Base-by-base conservation (phyloP, 2,329 filamentous ascomycete genomes). In the Tolypocladium capitatum region DNA sequence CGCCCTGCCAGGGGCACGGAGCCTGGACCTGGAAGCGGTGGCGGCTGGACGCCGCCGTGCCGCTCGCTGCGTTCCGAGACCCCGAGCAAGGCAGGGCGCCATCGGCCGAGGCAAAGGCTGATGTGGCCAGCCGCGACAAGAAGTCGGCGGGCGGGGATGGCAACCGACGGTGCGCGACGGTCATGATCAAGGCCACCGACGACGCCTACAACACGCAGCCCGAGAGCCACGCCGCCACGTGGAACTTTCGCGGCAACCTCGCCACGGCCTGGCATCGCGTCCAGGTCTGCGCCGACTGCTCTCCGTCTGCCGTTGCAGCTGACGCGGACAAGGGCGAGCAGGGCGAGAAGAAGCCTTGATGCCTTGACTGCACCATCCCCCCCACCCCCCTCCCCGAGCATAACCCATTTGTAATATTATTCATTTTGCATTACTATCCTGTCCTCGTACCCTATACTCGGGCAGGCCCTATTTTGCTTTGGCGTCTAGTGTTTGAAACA, bases 201-300 rank as follows among this genome's bases (percentile, higher is more conserved):
- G 77, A 81, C 53, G 67, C 72, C 2, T 84, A 84, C 60, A 84
- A 84, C 53, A 78, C 76, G 0, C 81, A 84, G 61, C 80, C 81
- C 1, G 76, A 82, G 58, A 73, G 64, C 35, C 76, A 81, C 52
- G 68, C 68, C 35, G 71, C 71, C 32, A 81, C 78, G 30, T 84
- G 78, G 63, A 84, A 84, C 51, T 66, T 80, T 33, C 68, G 80
- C 2, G 81, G 80, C 0, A 83, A 83, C 58, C 66, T 83, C 47
- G 78, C 78, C 2, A 82, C 76, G n/a, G 80, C 78, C 1, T 84
- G 80, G 80, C 79, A 84, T 58, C 72, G 78, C 2, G 67, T 83
- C 3, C 62, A 57, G 43, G 56, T 70, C 3, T 67, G 60, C 31
- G 56, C 62, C 11, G 64, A 67, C 35, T 63, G 63, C 46, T 49